Evolutionary conservation across 2,329 filamentous ascomycete species (phyloP).

Genomic region (Shiraia sp.): DNA sequence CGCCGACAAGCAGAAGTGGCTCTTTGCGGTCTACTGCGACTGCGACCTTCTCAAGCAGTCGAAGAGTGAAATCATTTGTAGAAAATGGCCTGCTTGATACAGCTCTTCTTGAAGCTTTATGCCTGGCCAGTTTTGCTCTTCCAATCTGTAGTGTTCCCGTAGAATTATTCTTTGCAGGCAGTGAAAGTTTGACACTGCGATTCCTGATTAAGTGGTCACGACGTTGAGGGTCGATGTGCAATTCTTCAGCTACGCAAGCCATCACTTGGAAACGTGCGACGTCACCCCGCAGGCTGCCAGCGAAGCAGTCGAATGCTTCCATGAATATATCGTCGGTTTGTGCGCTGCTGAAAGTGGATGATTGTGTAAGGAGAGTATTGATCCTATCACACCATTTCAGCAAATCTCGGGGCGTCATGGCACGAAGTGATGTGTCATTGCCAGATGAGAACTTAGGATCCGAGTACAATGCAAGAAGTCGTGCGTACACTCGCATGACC

Average conservation of each 20-base stretch:
- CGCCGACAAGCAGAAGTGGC: slow-evolving; percentile 90
- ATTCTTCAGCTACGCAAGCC: slow-evolving; percentile 76
- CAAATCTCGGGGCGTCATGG: slow-evolving; percentile 74
- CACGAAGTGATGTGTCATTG: slow-evolving; percentile 61
- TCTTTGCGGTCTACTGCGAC: slow-evolving; percentile 83
- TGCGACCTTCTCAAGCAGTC: slow-evolving; percentile 84
- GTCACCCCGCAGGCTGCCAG: slow-evolving; percentile 73
- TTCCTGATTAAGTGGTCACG: slow-evolving; percentile 75
- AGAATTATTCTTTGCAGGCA: slow-evolving; percentile 30
- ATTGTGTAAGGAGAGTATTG: slow-evolving; percentile 63
- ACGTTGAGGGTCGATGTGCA: slow-evolving; percentile 82
- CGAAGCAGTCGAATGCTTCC: slow-evolving; percentile 91
- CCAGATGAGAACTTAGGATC: slow-evolving; percentile 54
- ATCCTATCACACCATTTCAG: slow-evolving; percentile 89
- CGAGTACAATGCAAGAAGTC: slow-evolving; percentile 46
- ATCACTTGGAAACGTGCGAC: slow-evolving; percentile 64
- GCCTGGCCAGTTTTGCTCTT: slow-evolving; percentile 53
- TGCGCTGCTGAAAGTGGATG: slow-evolving; percentile 66
- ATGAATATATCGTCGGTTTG: slow-evolving; percentile 88
- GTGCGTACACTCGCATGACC: slow-evolving; percentile 61
- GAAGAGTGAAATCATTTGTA: slow-evolving; percentile 81
- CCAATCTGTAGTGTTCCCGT: slow-evolving; percentile 39
- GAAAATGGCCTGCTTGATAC: slow-evolving; percentile 68
- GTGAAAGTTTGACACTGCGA: slow-evolving; percentile 67
- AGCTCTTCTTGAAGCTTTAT: slow-evolving; percentile 46